Evolutionary conservation across 805 yeast species (phyloP).

Genomic region (Saccharomycopsis malanga): DNA sequence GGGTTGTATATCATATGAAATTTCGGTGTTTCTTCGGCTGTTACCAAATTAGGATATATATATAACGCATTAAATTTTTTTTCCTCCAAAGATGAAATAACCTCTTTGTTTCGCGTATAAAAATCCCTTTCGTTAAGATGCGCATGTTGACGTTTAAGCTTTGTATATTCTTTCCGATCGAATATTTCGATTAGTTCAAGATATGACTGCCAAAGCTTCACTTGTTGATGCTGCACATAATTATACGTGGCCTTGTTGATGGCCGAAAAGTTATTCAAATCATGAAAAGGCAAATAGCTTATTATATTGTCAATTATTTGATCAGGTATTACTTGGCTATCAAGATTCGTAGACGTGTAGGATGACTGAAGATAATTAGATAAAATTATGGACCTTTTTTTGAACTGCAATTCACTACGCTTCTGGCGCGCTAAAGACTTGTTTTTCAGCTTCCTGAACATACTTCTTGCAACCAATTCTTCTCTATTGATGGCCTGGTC

Average conservation of each 20-base stretch:
- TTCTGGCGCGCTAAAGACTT: background rate
- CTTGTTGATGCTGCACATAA: constrained; percentile 15
- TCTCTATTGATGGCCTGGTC: too few relatives aligned
- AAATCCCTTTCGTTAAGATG: constrained; percentile 12
- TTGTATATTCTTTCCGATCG: constrained; percentile 5
- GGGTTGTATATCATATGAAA: constrained; percentile 19
- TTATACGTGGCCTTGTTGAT: constrained; percentile 16
- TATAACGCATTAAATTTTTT: constrained; percentile 13
- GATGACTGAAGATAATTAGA: constrained; percentile 18
- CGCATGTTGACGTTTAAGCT: constrained; percentile 3
- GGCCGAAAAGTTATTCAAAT: constrained; percentile 14
- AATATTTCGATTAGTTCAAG: constrained; percentile 11
- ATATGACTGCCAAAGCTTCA: constrained; percentile 14
- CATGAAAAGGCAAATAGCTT: constrained; percentile 12
- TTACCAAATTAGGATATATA: constrained; percentile 13
- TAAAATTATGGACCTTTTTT: constrained; percentile 17
- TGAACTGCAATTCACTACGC: constrained; percentile 11
- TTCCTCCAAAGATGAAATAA: background rate
- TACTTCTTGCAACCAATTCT: too few relatives aligned
- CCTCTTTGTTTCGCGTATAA: constrained; percentile 8
- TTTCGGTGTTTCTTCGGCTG: background rate
- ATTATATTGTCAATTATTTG: constrained; percentile 15
- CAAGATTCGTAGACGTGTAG: background rate
- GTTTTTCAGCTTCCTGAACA: background rate
- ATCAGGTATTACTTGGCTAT: constrained; percentile 8